Evolutionary conservation across 495 filamentous ascomycete species (phyloP).

Genomic region (Friedmanniomyces endolithicus): DNA sequence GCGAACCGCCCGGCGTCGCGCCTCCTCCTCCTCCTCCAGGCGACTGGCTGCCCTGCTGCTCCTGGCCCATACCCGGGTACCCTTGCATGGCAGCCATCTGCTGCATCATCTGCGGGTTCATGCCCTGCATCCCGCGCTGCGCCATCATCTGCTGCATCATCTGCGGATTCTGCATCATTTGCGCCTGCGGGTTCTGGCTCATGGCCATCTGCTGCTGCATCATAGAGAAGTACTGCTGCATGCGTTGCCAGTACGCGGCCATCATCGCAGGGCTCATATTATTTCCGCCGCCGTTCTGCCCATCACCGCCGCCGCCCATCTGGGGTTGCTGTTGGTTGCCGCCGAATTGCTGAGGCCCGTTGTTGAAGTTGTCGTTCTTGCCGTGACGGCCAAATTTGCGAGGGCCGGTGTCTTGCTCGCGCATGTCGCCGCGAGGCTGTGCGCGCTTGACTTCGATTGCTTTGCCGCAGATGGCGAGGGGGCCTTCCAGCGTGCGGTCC

Average conservation of each 20-base stretch:
- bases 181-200: slow-evolving; percentile 35
- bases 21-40: not conserved
- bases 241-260: slow-evolving; percentile 93
- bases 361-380: slow-evolving; percentile 20
- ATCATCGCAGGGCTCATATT: slow-evolving; percentile 91
- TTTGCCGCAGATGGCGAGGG: slow-evolving; percentile 84
- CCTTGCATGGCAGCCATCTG: slow-evolving; percentile 50
- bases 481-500: slow-evolving; percentile 69
- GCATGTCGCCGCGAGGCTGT: slow-evolving; percentile 87
- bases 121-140: slow-evolving; percentile 24
- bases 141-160: slow-evolving; percentile 24
- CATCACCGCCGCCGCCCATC: slow-evolving; percentile 5
- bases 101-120: slow-evolving; percentile 63
- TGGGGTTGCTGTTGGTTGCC: slow-evolving; percentile 30
- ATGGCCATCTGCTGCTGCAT: slow-evolving; percentile 69
- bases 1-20: slow-evolving; percentile 8
- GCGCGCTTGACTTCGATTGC: slow-evolving; percentile 97
- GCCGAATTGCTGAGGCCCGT: slow-evolving; percentile 31
- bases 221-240: slow-evolving; percentile 90
- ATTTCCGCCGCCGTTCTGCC: slow-evolving; percentile 17
- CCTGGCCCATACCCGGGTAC: not conserved
- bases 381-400: slow-evolving; percentile 36
- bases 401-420: slow-evolving; percentile 70
- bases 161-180: slow-evolving; percentile 28
- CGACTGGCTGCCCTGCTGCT: not conserved